Base-by-base conservation (phyloP, 2,329 filamentous ascomycete genomes). In the Triangularia setosa region DNA sequence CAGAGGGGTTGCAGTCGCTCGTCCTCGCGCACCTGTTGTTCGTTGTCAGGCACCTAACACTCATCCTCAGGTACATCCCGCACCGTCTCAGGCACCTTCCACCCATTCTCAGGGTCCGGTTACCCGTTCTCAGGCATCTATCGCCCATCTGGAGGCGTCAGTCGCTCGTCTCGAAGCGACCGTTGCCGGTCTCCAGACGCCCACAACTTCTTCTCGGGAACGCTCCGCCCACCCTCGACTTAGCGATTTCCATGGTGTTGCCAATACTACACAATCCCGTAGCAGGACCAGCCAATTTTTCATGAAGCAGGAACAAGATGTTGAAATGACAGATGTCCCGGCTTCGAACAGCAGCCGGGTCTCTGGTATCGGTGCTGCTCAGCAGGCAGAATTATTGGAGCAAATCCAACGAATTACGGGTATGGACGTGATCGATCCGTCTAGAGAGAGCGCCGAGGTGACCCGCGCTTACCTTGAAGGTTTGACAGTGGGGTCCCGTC, bases 391-490 rank as follows among this genome's bases (percentile, higher is more conserved):
- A 35, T 60, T 61, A 9, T 27, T 66, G 8, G 23, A 64, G 27
- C 35, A 55, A 35, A 53, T 67, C 14, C 40, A 61, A 12, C 52
- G 62, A 9, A 25, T 28, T 12, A 33, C 61, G 11, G 65, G 63
- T 14, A 55, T 59, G 21, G 12, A 23, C 18, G 16, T 64, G 30
- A 63, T 63, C 21, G 48, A 62, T 23, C 24, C 44, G 11, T 18
- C 57, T 11, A 25, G 27, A 59, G 40, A 53, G 33, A 68, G 68
- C 24, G 61, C 65, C 3, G 61, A 63, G 23, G 65, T 64, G 23
- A 55, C 63, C 3, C 65, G 58, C 6, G 69, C 69, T 21, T 72
- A 69, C 40, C 58, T 72, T 3, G 68, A 72, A 30, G 71, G 71
- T 28, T 58, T 71, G 18, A 64, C 62, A 1, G 56, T 65, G 27